Evolutionary conservation across 768 basidiomycete genomes (phyloP).

Genomic region (Mycena latifolia): DNA sequence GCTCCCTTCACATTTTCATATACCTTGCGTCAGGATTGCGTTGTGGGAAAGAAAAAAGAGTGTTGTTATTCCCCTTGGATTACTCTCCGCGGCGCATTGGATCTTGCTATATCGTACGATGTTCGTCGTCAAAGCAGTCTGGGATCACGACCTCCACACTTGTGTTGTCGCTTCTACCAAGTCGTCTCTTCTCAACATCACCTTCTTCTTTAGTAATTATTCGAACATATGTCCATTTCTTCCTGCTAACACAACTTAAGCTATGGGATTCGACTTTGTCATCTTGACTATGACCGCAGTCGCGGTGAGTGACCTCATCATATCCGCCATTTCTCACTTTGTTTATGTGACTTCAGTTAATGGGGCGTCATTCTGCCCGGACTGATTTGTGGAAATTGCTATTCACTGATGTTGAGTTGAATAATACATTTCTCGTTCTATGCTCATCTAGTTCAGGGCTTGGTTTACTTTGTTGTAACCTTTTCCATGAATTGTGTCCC

Average conservation of each 20-base stretch:
- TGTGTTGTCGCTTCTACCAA: slow-evolving; percentile 69
- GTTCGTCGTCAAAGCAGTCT: slow-evolving; percentile 72
- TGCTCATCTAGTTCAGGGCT: slow-evolving; percentile 48
- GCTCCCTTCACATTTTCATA: slow-evolving; percentile 8
- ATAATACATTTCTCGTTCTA: background rate
- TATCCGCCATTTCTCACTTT: background rate
- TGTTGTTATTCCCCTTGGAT: slow-evolving; percentile 63
- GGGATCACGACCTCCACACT: slow-evolving; percentile 52
- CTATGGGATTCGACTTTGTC: slow-evolving; percentile 77
- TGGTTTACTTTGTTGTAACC: slow-evolving; percentile 76
- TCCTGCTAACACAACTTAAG: slow-evolving; percentile 47
- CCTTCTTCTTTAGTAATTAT: slow-evolving; percentile 74
- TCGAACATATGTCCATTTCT: background rate
- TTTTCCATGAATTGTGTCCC: slow-evolving; percentile 77
- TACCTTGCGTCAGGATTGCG: slow-evolving; percentile 61
- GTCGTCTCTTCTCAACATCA: slow-evolving; percentile 69
- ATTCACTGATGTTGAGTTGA: slow-evolving; percentile 62
- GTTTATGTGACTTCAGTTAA: slow-evolving; percentile 15
- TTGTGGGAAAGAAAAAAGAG: slow-evolving; percentile 73
- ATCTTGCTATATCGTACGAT: slow-evolving; percentile 75
- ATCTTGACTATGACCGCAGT: slow-evolving; percentile 69
- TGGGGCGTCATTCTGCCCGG: slow-evolving; percentile 62
- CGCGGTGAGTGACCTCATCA: slow-evolving; percentile 52
- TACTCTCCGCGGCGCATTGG: slow-evolving; percentile 75
- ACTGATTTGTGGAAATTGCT: slow-evolving; percentile 78